Base-by-base conservation (phyloP, 805 yeast species). In the Candida chilensis region DNA sequence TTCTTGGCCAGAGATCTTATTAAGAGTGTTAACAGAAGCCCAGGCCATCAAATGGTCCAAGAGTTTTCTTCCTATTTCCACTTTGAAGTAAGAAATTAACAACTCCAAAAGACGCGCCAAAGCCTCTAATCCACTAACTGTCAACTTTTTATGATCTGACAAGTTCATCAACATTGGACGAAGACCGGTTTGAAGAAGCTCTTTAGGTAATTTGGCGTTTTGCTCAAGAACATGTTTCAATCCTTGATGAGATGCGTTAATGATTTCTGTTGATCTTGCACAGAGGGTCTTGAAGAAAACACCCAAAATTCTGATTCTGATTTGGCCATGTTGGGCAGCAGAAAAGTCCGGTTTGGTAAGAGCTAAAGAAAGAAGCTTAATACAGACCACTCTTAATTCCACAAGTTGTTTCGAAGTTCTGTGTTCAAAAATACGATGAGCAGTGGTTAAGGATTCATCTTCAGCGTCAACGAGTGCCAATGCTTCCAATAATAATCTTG, bases 401-500 rank as follows among this genome's bases (percentile, higher is more conserved):
- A 87, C 78, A 31, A 94, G 64, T 44, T 90, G 96, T 47, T 85
- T 90, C 0, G 95, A 69, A 0, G 96, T 88, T 33, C 86, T 70
- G 46, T 87, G 78, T 46, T 92, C 98, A 27, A 83, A 72, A 2
- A 86, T 75, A 20, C 92, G 69, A 44, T 84, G 94, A 0, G 86
- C 83, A 38, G 87, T 84, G 1, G 95, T 86, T 37, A 94, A 63
- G 2, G 95, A 84, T 44, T 90, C 96, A 51, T 92, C 99, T 34
- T 92, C 98, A 0, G 98, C 97, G 57, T 92, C 98, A 5, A 92
- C 96, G 29, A 92, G 60, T 0, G 95, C 95, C 33, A 90, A 64
- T 0, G 96, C 96, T 49, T 92, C 99, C 34, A 84, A 72, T 7
- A 92, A 57, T 33, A 94, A 60, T 31, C 99, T 62, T 35, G 79